A percentile compares a stretch with the other conserved stretches of the same genome.
Evolutionary conservation across 2,329 filamentous ascomycete genomes (phyloP).

Genomic region (Shiraia bambusicola): DNA sequence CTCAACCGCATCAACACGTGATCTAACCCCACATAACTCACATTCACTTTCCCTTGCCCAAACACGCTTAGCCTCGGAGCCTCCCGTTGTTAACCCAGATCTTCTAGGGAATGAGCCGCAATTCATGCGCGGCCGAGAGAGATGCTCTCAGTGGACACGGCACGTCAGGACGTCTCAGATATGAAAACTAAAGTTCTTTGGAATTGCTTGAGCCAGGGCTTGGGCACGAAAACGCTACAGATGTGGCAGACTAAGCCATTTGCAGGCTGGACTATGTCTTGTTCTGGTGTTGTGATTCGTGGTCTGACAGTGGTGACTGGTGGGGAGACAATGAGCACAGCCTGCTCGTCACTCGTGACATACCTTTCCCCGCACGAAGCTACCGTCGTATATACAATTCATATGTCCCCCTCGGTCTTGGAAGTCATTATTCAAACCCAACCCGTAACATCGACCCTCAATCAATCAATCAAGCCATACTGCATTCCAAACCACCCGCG

Average conservation of each 20-base stretch:
- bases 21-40: slow-evolving; percentile 21
- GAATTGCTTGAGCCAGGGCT: slow-evolving; percentile 21
- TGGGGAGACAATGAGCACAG: slow-evolving; percentile 31
- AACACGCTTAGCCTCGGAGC: slow-evolving; percentile 19
- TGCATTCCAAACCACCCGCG: slow-evolving; percentile 15
- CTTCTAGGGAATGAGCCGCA: slow-evolving; percentile 11
- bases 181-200: slow-evolving; percentile 8
- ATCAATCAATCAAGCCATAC: slow-evolving; percentile 7
- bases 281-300: slow-evolving; percentile 36
- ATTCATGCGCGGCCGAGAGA: slow-evolving; percentile 40
- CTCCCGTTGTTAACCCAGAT: slow-evolving; percentile 20
- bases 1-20: slow-evolving; percentile 12
- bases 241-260: slow-evolving; percentile 15
- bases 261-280: slow-evolving; percentile 8
- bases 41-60: slow-evolving; percentile 9
- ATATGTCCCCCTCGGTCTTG: slow-evolving; percentile 18
- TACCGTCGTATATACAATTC: slow-evolving; percentile 27
- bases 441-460: slow-evolving; percentile 8
- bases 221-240: slow-evolving; percentile 32
- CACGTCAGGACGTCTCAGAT: slow-evolving; percentile 22
- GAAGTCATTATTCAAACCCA: slow-evolving; percentile 14
- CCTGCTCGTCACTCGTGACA: slow-evolving; percentile 33
- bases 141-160: slow-evolving; percentile 11
- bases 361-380: slow-evolving; percentile 25
- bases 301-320: slow-evolving; percentile 28